phyloP scores from a whole-genome alignment of 2,329 filamentous ascomycete genomes.

The Talaromyces piceae region DNA sequence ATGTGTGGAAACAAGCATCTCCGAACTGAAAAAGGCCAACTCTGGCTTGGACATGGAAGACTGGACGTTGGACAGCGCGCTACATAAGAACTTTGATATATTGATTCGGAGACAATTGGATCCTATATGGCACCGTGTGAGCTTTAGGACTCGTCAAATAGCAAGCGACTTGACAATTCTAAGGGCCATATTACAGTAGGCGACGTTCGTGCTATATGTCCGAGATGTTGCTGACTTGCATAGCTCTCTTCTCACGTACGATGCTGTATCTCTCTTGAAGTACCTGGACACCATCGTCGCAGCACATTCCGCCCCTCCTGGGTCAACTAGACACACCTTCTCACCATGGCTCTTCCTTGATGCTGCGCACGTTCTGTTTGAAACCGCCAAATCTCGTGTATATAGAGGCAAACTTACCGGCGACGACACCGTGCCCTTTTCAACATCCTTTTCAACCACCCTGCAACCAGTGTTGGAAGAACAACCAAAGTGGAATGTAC shows the following conservation, averaged over 20 bases:
- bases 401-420: constrained; percentile 67
- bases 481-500: constrained; percentile 83
- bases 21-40: constrained; percentile 87
- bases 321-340: constrained; percentile 78
- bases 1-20: constrained; percentile 90
- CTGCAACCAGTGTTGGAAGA: constrained; percentile 82
- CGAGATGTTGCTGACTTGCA: constrained; percentile 12
- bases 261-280: constrained; percentile 84
- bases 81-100: constrained; percentile 87
- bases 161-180: constrained; percentile 81
- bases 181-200: constrained; percentile 68
- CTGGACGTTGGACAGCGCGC: constrained; percentile 88
- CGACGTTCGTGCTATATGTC: background rate
- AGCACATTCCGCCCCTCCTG: constrained; percentile 79
- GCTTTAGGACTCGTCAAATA: constrained; percentile 90
- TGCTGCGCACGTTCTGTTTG: constrained; percentile 88
- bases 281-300: constrained; percentile 92
- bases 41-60: constrained; percentile 89
- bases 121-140: constrained; percentile 94
- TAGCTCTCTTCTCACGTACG: constrained; percentile 67
- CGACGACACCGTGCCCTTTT: constrained; percentile 44
- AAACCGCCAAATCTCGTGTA: constrained; percentile 78
- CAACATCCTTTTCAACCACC: constrained; percentile 48
- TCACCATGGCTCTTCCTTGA: constrained; percentile 96
- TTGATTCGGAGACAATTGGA: constrained; percentile 84